Evolutionary conservation across 306 rosid genomes (phyloP), one percentile per base, ranked within the genome.

Genomic region (Cucurbita moschata): DNA sequence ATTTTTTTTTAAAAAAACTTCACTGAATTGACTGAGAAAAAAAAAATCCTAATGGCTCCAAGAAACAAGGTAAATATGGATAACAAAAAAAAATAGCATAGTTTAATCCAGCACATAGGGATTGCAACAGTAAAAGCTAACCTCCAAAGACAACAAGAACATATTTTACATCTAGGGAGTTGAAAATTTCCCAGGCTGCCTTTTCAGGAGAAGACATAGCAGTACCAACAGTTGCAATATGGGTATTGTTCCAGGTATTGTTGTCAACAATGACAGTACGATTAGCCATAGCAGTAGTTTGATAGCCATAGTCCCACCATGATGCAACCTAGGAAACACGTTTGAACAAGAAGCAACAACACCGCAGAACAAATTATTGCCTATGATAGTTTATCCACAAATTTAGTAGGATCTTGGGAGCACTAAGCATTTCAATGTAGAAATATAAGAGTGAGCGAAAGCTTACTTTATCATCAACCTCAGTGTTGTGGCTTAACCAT

Each of bases 221-320:
- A 81, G 99, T 95, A 58, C 99, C 99, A 66, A 95, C 99, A 9
- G 99, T 95, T 37, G 99, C 99, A 80, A 95, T 95, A 82, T 95
- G 99, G 14, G 99, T 95, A 88, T 95, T 95, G 85, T 95, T 95
- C 99, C 99, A 95, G 71, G 99, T 95, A 77, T 95, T 95, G 72
- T 95, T 95, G 87, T 95, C 99, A 70, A 95, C 99, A 73, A 95
- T 95, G 83, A 95, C 99, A 42, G 99, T 95, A 39, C 99, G 96
- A 72, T 95, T 95, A 72, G 99, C 99, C 99, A 95, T 95, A 64
- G 99, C 99, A 78, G 99, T 95, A 63, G 99, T 95, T 87, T 95
- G 99, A 81, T 95, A 95, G 52, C 99, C 99, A 79, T 95, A 95
- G 72, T 95, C 99, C 99, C 99, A 95, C 99, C 99, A 95, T 67